Base-by-base conservation (phyloP, 164 flowering plant species). In the Taxillus chinensis region DNA sequence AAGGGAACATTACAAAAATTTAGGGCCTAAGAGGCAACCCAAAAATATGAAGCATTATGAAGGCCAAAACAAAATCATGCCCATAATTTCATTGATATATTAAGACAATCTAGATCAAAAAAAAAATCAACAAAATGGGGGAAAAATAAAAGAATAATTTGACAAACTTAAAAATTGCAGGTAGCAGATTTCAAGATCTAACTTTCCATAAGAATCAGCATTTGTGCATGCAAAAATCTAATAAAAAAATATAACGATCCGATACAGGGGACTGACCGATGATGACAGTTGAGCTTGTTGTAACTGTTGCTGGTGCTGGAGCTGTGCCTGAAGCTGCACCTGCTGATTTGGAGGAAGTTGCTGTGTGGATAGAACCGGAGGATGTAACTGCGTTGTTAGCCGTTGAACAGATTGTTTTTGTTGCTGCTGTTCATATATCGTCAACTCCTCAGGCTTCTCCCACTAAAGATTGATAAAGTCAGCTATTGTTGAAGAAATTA, bases 401-500 rank as follows among this genome's bases (percentile, higher is more conserved):
- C 72, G 86, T 49, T 78, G 88, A 52, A 68, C 70, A 57, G 75
- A 16, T 27, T 62, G 74, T 66, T 77, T 79, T 61, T 76, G 85
- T 61, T 82, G 83, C 42, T 70, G 79, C 27, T 80, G 78, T 62
- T 91, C 95, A 72, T 73, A 74, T 57, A 70, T 51, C 17, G 60
- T 41, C 59, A 90, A 67, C 80, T 93, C 97, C 68, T 87, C 95
- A 13, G 99, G 99, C 78, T 87, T 91, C 72, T 86, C 92, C 99
- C 99, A 93, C 99, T 93, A 64, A 70, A 87, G 5, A 41, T 57
- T 39, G 62, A 63, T 57, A 9, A 10, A 49, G 2, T 37, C 46
- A 57, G 46, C 8, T 60, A 2, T 9, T 3, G 15, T 45, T 54
- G 62, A 12, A 65, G 12, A 14, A 17, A 10, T 11, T 43, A 43